These are phyloP conservation scores for Moesziomyces globuligerus DNA, from an alignment of 1,284 basidiomycete genomes.

Conservation along the genomic window DNA sequence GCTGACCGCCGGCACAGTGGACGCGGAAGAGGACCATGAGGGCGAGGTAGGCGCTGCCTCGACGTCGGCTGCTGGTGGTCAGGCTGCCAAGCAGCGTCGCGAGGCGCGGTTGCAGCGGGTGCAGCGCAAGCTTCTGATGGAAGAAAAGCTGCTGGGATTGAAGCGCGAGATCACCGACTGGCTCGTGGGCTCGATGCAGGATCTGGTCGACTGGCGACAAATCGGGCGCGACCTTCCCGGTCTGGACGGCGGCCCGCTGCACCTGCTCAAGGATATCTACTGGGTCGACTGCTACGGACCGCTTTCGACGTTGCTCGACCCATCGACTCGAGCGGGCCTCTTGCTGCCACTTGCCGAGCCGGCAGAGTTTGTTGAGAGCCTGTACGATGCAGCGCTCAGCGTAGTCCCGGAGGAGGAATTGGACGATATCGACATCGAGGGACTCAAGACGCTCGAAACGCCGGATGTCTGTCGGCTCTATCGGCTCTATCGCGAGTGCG, in stretches of 20 bases:
- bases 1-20: constrained; percentile 23
- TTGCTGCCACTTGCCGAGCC: constrained; percentile 28
- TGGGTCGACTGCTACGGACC: constrained; percentile 39
- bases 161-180: constrained; percentile 50
- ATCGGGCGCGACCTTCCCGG: constrained; percentile 8
- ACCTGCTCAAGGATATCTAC: constrained; percentile 29
- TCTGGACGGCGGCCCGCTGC: constrained; percentile 5
- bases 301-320: constrained; percentile 30
- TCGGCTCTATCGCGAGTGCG: constrained; percentile 55
- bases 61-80: neutral
- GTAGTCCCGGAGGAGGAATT: constrained; percentile 29
- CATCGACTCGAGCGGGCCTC: constrained; percentile 26
- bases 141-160: constrained; percentile 43
- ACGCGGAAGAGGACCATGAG: constrained; percentile 21
- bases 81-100: constrained; percentile 16
- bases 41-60: constrained; percentile 4
- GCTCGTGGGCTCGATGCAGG: constrained; percentile 23
- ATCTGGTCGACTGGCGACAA: constrained; percentile 31
- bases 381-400: constrained; percentile 41
- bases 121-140: constrained; percentile 38
- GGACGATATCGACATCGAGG: constrained; percentile 13
- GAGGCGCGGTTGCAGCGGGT: constrained; percentile 40
- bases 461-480: constrained; percentile 60
- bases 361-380: constrained; percentile 29
- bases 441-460: constrained; percentile 4